Percentiles rank a stretch among this genome's conserved stretches.
Evolutionary conservation across 2,329 filamentous ascomycete genomes (phyloP).

Genomic region (Aspergillus carbonarius): DNA sequence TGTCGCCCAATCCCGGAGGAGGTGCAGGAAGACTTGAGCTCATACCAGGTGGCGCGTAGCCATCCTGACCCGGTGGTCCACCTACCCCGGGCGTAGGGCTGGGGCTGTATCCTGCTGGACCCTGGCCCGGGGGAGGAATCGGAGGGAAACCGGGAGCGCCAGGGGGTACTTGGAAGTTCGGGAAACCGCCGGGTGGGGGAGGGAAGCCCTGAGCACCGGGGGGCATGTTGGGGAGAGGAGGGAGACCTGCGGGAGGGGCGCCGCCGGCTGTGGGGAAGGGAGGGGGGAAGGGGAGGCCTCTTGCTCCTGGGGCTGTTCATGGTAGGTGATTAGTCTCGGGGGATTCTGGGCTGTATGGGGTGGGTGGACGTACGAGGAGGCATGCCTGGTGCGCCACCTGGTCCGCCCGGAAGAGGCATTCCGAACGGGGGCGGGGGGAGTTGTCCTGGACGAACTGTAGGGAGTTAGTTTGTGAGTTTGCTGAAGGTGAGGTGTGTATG

Average conservation of each 20-base stretch:
- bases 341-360: background rate
- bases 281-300: conserved; percentile 56
- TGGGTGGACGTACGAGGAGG: conserved; percentile 53
- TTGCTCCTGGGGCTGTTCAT: conserved; percentile 53
- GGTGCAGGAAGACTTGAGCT: conserved; percentile 22
- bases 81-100: conserved; percentile 28
- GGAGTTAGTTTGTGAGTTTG: background rate
- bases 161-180: conserved; percentile 49
- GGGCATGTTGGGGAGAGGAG: conserved; percentile 40
- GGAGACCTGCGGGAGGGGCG: conserved; percentile 39
- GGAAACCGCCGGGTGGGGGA: conserved; percentile 25
- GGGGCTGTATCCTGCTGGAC: conserved; percentile 21
- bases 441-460: conserved; percentile 36
- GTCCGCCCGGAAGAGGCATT: conserved; percentile 45
- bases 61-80: conserved; percentile 30
- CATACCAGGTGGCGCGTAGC: conserved; percentile 30
- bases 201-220: conserved; percentile 23
- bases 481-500: conserved; percentile 6
- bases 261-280: conserved; percentile 38
- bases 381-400: conserved; percentile 42
- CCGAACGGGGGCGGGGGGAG: conserved; percentile 61
- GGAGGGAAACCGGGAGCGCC: conserved; percentile 34
- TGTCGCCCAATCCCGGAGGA: conserved; percentile 31
- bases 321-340: conserved; percentile 11
- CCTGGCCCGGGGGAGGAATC: conserved; percentile 29